A percentile compares a stretch with the other conserved stretches of the same genome.
Evolutionary conservation across 2,329 filamentous ascomycete genomes (phyloP).

Genomic region (Cladophialophora bantiana): DNA sequence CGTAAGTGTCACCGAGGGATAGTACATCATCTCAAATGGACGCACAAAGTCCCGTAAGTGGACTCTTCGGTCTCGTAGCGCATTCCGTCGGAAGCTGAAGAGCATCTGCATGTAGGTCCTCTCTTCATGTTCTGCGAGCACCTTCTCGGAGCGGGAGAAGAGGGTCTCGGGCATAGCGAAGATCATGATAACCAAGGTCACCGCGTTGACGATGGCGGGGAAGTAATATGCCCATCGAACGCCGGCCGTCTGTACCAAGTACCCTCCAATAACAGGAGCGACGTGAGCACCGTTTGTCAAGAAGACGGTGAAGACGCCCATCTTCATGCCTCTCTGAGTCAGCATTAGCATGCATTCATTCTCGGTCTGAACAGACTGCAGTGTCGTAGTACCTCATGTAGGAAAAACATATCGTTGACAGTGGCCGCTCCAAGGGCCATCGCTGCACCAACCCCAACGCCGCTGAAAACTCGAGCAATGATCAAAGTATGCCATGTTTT

Average conservation of each 20-base stretch:
- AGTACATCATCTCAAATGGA: constrained; percentile 7
- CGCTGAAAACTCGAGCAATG: constrained; percentile 16
- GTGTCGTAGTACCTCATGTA: constrained; percentile 12
- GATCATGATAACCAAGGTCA: constrained; percentile 6
- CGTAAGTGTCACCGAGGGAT: not conserved
- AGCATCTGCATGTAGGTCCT: constrained; percentile 23
- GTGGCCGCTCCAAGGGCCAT: constrained; percentile 28
- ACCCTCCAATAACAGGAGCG: constrained; percentile 18
- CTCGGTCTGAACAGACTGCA: not conserved
- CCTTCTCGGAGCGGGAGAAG: constrained; percentile 15
- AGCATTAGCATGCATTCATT: not conserved
- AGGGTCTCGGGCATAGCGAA: constrained; percentile 22
- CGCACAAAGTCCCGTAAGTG: not conserved
- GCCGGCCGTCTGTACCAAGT: constrained; percentile 8
- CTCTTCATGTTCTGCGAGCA: constrained; percentile 6
- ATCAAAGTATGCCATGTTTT: constrained; percentile 19
- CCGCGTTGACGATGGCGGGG: constrained; percentile 15
- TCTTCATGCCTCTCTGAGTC: constrained; percentile 14
- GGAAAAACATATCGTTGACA: constrained; percentile 23
- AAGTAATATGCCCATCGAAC: constrained; percentile 12
- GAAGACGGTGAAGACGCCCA: constrained; percentile 19
- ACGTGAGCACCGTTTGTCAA: constrained; percentile 25
- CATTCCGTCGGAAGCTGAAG: constrained; percentile 22
- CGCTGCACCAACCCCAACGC: constrained; percentile 16
- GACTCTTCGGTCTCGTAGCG: constrained; percentile 8